Evolutionary conservation across 1,284 basidiomycete species (phyloP), one percentile per base, ranked within the genome.

Genomic region (Phaffia rhodozyma): DNA sequence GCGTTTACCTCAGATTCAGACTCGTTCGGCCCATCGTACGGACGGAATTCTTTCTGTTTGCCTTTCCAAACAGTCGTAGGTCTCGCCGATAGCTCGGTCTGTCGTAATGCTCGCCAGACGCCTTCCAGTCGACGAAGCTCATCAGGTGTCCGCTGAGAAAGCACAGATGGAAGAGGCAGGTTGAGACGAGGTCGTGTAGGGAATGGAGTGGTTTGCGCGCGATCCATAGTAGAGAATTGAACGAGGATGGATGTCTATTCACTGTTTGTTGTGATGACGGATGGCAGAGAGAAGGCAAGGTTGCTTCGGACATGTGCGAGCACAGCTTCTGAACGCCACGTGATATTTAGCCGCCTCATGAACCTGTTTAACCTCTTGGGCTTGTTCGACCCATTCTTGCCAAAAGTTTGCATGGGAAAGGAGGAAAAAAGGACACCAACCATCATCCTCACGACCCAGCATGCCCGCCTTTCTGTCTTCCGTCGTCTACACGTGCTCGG

Each of bases 391-490:
- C n/a, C 38, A 7, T 43, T 43, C 2, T 11, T 7, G 38, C 38
- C 7, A 11, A 43, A 43, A 43, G 38, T 43, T 43, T 43, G 38
- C 7, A 43, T 2, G 13, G 38, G 13, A 43, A 43, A 43, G 38
- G 16, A 43, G 13, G 13, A 53, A 53, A 53, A 27, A 13, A 53
- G 7, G 2, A 27, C 52, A 53, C 20, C n/a, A n/a, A n/a, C 20
- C 49, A 60, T 49, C 53, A 58, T 20, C 67, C 4, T 43, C 16
- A 11, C 5, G 38, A 43, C 13, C 2, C 16, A 72, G 58, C 55
- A 92, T 92, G 90, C 63, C 59, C 32, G 86, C 86, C 56, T 92
- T 91, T 80, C 82, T 82, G 73, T 84, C 89, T 72, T 89, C 87
- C 60, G 85, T 87, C 21, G 84, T 92, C 27, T 81, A 92, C 55